These are phyloP conservation scores for Thermothelomyces thermophilus DNA, from an alignment of 2,329 filamentous ascomycete genomes.

Conservation along the genomic window DNA sequence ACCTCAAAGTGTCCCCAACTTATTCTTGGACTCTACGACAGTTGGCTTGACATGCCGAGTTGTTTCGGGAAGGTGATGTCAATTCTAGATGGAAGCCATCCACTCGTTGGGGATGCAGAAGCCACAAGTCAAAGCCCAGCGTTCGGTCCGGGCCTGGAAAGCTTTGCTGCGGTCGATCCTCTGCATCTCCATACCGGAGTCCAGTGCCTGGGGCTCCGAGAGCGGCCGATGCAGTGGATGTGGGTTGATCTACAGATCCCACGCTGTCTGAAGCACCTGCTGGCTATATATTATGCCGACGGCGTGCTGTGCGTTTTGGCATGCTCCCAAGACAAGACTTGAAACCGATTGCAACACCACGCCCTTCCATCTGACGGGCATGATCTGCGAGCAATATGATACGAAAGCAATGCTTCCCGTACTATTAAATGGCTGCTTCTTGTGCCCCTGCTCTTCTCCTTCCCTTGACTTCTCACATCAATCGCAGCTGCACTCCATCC, in stretches of 20 bases:
- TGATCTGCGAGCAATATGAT: neutral
- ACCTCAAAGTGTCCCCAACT: too few species aligned
- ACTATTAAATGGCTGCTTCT: slow-evolving; percentile 13
- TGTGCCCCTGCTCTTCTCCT: slow-evolving; percentile 4
- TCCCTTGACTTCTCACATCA: neutral
- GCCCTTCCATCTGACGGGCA: neutral
- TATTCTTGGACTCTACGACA: too few species aligned
- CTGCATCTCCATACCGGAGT: too few species aligned
- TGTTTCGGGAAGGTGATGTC: too few species aligned
- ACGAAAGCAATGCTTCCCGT: neutral
- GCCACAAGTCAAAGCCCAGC: too few species aligned
- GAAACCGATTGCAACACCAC: slow-evolving; percentile 8
- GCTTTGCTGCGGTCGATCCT: too few species aligned
- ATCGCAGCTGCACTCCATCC: neutral
- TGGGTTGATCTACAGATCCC: neutral
- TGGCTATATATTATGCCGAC: neutral
- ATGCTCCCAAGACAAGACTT: neutral
- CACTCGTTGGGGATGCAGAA: too few species aligned
- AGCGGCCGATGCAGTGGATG: neutral
- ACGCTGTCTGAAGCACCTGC: neutral
- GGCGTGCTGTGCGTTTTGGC: neutral
- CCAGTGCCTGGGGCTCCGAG: neutral
- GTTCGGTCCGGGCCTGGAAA: too few species aligned
- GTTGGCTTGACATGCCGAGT: too few species aligned
- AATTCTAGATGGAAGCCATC: too few species aligned